A percentile compares a stretch with the other conserved stretches of the same genome.
phyloP scores from a whole-genome alignment of 139 green algal genomes.

The Chlamydomonas sp. region DNA sequence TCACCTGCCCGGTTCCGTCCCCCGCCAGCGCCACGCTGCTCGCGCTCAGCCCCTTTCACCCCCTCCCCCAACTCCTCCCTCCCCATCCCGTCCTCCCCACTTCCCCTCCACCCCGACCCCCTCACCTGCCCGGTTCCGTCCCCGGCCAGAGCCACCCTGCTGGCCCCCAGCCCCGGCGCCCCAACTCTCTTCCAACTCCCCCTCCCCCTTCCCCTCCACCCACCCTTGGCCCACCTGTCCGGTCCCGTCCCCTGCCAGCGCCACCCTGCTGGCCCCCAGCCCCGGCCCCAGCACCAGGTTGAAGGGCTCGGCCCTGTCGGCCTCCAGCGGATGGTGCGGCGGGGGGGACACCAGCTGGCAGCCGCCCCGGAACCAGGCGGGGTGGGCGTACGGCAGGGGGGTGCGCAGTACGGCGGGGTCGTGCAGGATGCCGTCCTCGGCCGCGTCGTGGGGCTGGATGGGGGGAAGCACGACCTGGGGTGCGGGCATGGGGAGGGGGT shows the following conservation, averaged over 20 bases:
- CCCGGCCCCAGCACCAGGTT: constrained; percentile 30
- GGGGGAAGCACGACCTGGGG: constrained; percentile 46
- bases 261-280: constrained; percentile 36
- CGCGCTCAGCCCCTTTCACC: too few species aligned
- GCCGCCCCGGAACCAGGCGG: constrained; percentile 6
- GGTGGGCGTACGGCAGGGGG: constrained; percentile 39
- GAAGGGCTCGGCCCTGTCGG: constrained; percentile 56
- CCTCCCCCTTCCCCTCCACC: not conserved
- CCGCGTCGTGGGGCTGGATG: constrained; percentile 43
- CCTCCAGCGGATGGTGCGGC: constrained; percentile 46
- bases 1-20: too few species aligned
- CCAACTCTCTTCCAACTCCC: too few species aligned
- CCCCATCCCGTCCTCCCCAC: not conserved
- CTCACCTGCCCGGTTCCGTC: constrained; percentile 4
- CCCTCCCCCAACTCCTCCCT: too few species aligned
- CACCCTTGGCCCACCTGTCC: not conserved
- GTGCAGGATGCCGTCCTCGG: constrained; percentile 50
- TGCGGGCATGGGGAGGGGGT: not conserved
- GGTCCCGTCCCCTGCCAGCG: constrained; percentile 22
- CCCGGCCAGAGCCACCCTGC: too few species aligned
- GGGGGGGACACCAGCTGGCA: constrained; percentile 52
- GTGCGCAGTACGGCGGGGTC: constrained; percentile 15
- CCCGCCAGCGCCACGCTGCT: too few species aligned
- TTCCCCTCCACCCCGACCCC: too few species aligned
- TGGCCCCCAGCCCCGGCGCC: too few species aligned